Base-by-base conservation (phyloP, 768 basidiomycete species). In the Suillus fuscotomentosus region DNA sequence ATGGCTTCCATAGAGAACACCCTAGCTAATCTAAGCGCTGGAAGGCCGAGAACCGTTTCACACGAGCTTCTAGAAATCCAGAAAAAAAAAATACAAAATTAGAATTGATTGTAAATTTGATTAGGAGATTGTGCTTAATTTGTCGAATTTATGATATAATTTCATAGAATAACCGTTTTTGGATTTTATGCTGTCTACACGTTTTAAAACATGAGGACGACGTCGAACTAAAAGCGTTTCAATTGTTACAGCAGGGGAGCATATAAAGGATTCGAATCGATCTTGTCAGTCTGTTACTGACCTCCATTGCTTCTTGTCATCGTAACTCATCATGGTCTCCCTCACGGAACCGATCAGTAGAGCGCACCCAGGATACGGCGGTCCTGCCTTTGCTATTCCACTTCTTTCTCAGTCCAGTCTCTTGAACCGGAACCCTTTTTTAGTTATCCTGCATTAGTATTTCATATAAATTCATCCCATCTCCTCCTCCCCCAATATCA, bases 321-420 rank as follows among this genome's bases (percentile, higher is more conserved):
- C 42, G 68, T 62, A 67, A 68, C 65, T 65, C 69, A 72, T 69
- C 70, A 53, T 53, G 51, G 1, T 69, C 71, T 72, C 73, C 70
- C 70, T 65, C 70, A 75, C 71, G 75, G 70, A 76, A 76, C 72
- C 76, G 77, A 79, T 79, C 78, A 78, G 75, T 74, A 65, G 64
- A 69, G 69, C 68, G 70, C 73, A 71, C 63, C 61, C 64, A 76
- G 75, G 73, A 73, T 74, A 77, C 76, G 76, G 72, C 71, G 67
- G 70, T 72, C 72, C 73, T 73, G 70, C 66, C 76, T 75, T 75
- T 72, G 70, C 71, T 70, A 71, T 65, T 63, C 55, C 68, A 62
- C 63, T 70, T 70, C 71, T 70, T 73, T 77, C 75, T 70, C 75
- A 73, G 74, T 73, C 76, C 74, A 78, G 75, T 75, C 78, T 38